Percentiles rank a stretch among this genome's conserved stretches.
These are phyloP conservation scores for Biscogniauxia sp. DNA, from an alignment of 2,329 filamentous ascomycete genomes.

Conservation along the genomic window DNA sequence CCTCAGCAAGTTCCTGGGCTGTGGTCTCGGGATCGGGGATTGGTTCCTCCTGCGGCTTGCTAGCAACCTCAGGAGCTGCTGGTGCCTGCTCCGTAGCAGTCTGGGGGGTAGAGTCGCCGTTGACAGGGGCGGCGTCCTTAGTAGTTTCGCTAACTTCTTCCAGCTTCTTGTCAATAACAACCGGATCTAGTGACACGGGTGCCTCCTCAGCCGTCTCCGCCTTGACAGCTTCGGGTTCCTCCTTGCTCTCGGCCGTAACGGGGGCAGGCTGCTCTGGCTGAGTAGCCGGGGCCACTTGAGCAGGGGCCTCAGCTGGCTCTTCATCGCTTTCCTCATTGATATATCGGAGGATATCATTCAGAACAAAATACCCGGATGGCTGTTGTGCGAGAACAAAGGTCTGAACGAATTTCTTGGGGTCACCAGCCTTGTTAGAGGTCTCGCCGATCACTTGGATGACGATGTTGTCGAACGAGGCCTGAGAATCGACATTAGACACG, in stretches of 20 bases:
- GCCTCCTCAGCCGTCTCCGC: constrained; percentile 37
- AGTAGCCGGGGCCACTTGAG: constrained; percentile 23
- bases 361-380: constrained; percentile 94
- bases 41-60: constrained; percentile 26
- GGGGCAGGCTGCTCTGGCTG: constrained; percentile 28
- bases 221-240: constrained; percentile 31
- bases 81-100: constrained; percentile 32
- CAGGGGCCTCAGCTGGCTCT: constrained; percentile 50
- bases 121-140: constrained; percentile 40
- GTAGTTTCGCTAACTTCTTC: constrained; percentile 54
- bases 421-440: constrained; percentile 88
- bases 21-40: constrained; percentile 49
- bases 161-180: constrained; percentile 70
- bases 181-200: constrained; percentile 36
- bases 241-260: constrained; percentile 31
- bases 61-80: constrained; percentile 28
- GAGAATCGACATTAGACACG: constrained; percentile 95
- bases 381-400: constrained; percentile 96
- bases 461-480: constrained; percentile 89
- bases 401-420: constrained; percentile 95
- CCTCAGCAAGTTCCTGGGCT: constrained; percentile 51
- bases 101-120: constrained; percentile 38
- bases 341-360: constrained; percentile 97
- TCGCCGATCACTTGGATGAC: constrained; percentile 98
- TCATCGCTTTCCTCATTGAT: constrained; percentile 82